Conservation (phyloP, 2,329 filamentous ascomycete genomes). For the Penicillium italicum region DNA sequence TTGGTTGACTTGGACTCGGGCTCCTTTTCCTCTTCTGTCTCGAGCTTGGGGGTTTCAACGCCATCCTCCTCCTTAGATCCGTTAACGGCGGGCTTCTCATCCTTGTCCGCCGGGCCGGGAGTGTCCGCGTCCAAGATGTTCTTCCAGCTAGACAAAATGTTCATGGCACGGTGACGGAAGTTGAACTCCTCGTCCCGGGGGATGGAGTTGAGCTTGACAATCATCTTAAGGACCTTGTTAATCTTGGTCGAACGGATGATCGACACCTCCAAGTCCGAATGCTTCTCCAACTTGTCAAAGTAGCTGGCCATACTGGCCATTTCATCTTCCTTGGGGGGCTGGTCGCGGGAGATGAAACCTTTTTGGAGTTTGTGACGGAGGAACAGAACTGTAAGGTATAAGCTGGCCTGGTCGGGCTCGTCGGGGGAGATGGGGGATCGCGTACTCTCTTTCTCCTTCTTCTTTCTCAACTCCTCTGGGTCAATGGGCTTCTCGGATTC, state of each 20-base stretch:
- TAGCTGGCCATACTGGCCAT: constrained; percentile 46
- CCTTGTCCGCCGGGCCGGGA: constrained; percentile 40
- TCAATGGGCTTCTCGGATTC: constrained; percentile 53
- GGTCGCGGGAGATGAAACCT: constrained; percentile 80
- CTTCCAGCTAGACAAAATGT: constrained; percentile 84
- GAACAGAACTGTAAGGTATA: constrained; percentile 65
- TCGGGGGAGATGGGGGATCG: background rate
- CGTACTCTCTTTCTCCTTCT: constrained; percentile 57
- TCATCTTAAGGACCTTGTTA: constrained; percentile 95
- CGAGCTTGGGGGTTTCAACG: constrained; percentile 30
- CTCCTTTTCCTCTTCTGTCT: constrained; percentile 35
- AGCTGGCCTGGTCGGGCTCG: background rate
- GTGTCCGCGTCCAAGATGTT: constrained; percentile 66
- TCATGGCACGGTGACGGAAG: constrained; percentile 80
- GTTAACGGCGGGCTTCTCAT: constrained; percentile 46
- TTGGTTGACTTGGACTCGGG: constrained; percentile 32
- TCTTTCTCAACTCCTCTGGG: constrained; percentile 53
- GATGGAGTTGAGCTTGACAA: constrained; percentile 81
- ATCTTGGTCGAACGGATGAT: constrained; percentile 94
- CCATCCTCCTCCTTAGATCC: constrained; percentile 40
- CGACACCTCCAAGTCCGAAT: constrained; percentile 75
- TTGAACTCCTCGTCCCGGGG: constrained; percentile 83
- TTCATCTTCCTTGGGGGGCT: constrained; percentile 74
- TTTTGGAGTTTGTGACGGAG: constrained; percentile 93
- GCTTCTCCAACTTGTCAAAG: constrained; percentile 71